Conservation (phyloP, 2,329 filamentous ascomycete genomes). For the Gyromitra esculenta region DNA sequence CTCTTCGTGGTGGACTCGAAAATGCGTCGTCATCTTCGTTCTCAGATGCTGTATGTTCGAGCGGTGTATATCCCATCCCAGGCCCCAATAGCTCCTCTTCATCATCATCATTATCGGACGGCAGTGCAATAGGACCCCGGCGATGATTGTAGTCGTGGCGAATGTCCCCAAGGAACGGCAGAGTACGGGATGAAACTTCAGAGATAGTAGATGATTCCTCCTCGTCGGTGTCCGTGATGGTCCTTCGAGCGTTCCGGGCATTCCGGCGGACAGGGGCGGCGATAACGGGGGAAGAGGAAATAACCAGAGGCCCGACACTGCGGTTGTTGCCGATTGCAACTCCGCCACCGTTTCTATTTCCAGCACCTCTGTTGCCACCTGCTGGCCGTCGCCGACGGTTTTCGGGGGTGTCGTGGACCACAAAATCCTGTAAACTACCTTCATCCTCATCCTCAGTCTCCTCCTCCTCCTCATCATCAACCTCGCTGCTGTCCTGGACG, state of each 20-base stretch:
- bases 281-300: slow-evolving; percentile 44
- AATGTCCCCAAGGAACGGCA: slow-evolving; percentile 43
- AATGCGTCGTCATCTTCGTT: slow-evolving; percentile 56
- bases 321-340: slow-evolving; percentile 41
- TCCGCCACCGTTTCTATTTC: slow-evolving; percentile 39
- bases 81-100: slow-evolving; percentile 50
- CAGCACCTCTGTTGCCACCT: slow-evolving; percentile 11
- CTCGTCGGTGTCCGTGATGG: slow-evolving; percentile 55
- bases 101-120: slow-evolving; percentile 56
- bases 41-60: slow-evolving; percentile 56
- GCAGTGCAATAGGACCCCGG: slow-evolving; percentile 51
- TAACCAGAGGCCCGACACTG: slow-evolving; percentile 22
- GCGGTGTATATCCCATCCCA: slow-evolving; percentile 54
- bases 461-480: slow-evolving; percentile 24
- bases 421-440: slow-evolving; percentile 55
- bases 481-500: slow-evolving; percentile 38
- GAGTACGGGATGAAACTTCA: slow-evolving; percentile 46
- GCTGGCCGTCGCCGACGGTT: slow-evolving; percentile 44
- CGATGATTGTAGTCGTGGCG: slow-evolving; percentile 51
- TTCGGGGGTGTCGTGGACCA: slow-evolving; percentile 57
- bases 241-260: slow-evolving; percentile 39
- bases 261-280: slow-evolving; percentile 38
- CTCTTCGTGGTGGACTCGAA: slow-evolving; percentile 26
- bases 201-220: slow-evolving; percentile 55
- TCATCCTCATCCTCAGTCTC: slow-evolving; percentile 54